Evolutionary conservation across 23 red algal species (phyloP).

Genomic region (Gracilaria domingensis): DNA sequence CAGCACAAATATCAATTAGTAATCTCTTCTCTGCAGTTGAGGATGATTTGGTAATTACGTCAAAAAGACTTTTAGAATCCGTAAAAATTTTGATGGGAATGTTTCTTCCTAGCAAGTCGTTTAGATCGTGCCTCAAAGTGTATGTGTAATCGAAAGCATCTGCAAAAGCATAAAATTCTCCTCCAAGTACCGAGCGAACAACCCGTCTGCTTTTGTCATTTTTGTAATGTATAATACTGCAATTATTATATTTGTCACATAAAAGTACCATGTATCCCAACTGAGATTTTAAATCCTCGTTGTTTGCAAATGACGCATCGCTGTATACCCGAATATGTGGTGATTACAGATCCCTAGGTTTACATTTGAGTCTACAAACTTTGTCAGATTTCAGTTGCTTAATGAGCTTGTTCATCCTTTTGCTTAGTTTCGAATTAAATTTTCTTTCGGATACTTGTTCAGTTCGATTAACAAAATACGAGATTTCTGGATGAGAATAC

Average conservation of each 20-base stretch:
- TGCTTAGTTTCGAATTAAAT: neutral
- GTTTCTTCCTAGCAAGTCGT: neutral
- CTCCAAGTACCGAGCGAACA: neutral
- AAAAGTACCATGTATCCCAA: too few relatives aligned
- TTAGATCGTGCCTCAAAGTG: neutral
- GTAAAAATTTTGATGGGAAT: constrained; percentile 8
- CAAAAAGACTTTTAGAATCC: constrained; percentile 7
- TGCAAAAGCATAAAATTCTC: constrained; percentile 13
- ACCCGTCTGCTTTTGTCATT: too few relatives aligned
- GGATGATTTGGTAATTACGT: neutral
- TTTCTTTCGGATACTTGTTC: neutral
- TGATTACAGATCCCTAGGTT: too few relatives aligned
- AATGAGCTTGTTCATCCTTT: constrained; percentile 8
- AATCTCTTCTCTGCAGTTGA: neutral
- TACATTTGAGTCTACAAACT: too few relatives aligned
- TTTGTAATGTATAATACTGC: too few relatives aligned
- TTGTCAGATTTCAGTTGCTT: neutral
- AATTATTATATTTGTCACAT: too few relatives aligned
- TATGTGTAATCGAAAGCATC: neutral
- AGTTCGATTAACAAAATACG: constrained; percentile 7
- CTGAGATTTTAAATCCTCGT: too few relatives aligned
- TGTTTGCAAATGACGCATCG: too few relatives aligned
- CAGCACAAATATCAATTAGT: neutral
- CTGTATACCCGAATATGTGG: too few relatives aligned
- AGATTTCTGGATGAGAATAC: neutral